Conservation (phyloP, 306 rosid species). For the Lathyrus aphaca region DNA sequence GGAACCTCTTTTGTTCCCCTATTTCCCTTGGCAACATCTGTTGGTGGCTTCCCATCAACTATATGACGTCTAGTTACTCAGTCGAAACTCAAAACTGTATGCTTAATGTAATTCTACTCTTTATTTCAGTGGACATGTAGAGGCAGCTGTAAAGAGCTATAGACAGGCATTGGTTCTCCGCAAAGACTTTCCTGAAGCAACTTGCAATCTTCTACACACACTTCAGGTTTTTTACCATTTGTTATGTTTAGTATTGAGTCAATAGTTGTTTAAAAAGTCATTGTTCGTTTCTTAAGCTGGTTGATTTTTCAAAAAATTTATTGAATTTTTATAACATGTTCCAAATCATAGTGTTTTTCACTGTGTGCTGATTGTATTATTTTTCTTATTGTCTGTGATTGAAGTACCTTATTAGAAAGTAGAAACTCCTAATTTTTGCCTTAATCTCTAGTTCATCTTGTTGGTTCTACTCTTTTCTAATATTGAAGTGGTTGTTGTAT, state of each 20-base stretch:
- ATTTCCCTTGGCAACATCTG: slow-evolving; percentile 24
- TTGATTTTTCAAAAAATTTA: not conserved
- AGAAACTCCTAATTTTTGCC: slow-evolving; percentile 7
- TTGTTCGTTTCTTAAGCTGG: not conserved
- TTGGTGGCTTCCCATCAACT: not conserved
- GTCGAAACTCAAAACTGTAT: slow-evolving; percentile 9
- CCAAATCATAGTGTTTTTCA: slow-evolving; percentile 16
- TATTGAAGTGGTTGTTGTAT: slow-evolving; percentile 13
- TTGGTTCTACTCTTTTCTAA: slow-evolving; percentile 9
- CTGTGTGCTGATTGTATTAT: not conserved
- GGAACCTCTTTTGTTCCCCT: not conserved
- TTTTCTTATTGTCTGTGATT: not conserved
- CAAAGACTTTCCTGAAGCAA: slow-evolving; percentile 95
- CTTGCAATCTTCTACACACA: slow-evolving; percentile 96
- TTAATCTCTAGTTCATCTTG: not conserved
- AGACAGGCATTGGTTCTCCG: slow-evolving; percentile 83
- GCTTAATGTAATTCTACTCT: slow-evolving; percentile 13
- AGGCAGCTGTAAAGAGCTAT: slow-evolving; percentile 88
- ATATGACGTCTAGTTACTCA: slow-evolving; percentile 9
- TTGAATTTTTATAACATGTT: not conserved
- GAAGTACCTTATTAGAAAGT: slow-evolving; percentile 8
- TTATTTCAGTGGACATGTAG: slow-evolving; percentile 84
- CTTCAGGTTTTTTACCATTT: slow-evolving; percentile 65
- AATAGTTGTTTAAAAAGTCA: not conserved
- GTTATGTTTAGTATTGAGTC: not conserved